Percentiles rank a stretch among this genome's conserved stretches.
phyloP scores from a whole-genome alignment of 495 filamentous ascomycete species.

The Aspergillus bertholletiae region DNA sequence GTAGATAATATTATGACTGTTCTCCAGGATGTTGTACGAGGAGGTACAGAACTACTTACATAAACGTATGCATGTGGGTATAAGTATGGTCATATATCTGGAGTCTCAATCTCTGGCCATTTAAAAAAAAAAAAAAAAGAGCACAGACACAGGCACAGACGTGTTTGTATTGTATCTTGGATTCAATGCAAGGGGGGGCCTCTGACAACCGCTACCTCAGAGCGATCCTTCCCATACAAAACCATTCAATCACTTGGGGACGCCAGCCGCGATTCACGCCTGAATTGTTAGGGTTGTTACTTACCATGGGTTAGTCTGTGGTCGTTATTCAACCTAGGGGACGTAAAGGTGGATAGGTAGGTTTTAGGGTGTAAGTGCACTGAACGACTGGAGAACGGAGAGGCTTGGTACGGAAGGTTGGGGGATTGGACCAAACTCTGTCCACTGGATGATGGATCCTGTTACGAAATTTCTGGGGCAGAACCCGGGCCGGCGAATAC shows the following conservation, averaged over 20 bases:
- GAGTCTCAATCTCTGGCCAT: not conserved
- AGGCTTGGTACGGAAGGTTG: not conserved
- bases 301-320: not conserved
- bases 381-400: constrained; percentile 1
- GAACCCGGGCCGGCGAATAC: constrained; percentile 10
- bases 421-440: constrained; percentile 9
- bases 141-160: not conserved
- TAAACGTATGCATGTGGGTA: not conserved
- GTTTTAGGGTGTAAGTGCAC: not conserved
- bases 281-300: not conserved
- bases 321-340: not conserved
- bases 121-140: not conserved
- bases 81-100: not conserved
- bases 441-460: constrained; percentile 12
- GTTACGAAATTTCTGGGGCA: constrained; percentile 19
- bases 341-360: not conserved
- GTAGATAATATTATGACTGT: not conserved
- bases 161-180: not conserved
- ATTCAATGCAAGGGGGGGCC: not conserved
- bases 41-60: not conserved
- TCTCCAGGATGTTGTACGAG: not conserved
- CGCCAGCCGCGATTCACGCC: constrained; percentile 8
- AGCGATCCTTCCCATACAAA: not conserved
- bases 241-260: not conserved
- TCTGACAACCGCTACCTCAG: not conserved